Base-by-base conservation (phyloP, 2,329 filamentous ascomycete genomes). In the Rutstroemia sp. region DNA sequence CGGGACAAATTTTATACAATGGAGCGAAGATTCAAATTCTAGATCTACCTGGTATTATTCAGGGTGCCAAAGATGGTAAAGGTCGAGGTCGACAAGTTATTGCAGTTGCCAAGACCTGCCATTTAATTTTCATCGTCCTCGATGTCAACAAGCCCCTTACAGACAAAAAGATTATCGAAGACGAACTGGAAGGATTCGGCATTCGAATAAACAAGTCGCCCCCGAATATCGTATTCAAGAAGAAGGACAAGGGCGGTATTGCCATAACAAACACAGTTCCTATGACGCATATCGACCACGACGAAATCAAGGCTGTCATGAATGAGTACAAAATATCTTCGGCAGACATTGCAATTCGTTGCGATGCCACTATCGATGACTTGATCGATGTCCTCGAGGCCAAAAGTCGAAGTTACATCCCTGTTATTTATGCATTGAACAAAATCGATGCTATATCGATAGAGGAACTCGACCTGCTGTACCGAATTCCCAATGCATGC, bases 381-480 rank as follows among this genome's bases (percentile, higher is more conserved):
- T 74, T 99, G 62, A 99, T 99, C 69, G 94, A 99, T 73, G 76
- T 99, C 19, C 81, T 99, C 47, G 94, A 99, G 73, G 92, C 92
- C 48, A 96, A 90, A 79, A 90, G 87, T 71, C 83, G 94, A 73
- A 91, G 89, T 71, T 99, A 99, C 72, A 97, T 99, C 63, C 94
- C 94, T n/a, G 94, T 97, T 62, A 90, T 99, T 54, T 99, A 99
- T 75, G 94, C 95, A 44, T 80, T 99, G 67, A 99, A 99, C 82
- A 99, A 99, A 79, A 99, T 99, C 65, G 94, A 99, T 74, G 85
- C 92, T 55, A 97, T 99, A 71, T 92, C 90, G 52, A 97, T 99
- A 65, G 92, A 99, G 74, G 94, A 99, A 74, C 80, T 99, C 60
- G 94, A 99, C 73, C 77, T 99, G 59, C 79, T 99, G 27, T 97